Base-by-base conservation (phyloP, 2,329 filamentous ascomycete species). In the Cercospora zeae-maydis region DNA sequence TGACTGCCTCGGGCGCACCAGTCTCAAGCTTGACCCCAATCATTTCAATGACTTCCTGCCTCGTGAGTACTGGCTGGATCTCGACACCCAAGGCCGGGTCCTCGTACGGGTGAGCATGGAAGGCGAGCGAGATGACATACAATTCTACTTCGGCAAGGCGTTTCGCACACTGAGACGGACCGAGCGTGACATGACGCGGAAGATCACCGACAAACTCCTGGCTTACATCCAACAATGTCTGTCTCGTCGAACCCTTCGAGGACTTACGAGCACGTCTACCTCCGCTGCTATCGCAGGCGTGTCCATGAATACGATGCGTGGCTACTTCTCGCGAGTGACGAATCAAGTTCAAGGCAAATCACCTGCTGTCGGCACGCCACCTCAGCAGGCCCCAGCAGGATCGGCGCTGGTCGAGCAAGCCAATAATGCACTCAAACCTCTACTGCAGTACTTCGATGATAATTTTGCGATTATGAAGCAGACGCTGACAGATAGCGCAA, bases 381-480 rank as follows among this genome's bases (percentile, higher is more conserved):
- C 70, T 42, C 59, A 59, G 19, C 57, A 49, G 51, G 58, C 55
- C 16, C 57, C 58, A 8, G 59, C 39, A 19, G 49, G 61, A 24
- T 63, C 59, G 1, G 81, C 89, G 9, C 89, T 91, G 0, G 84
- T 86, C 33, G 83, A 83, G 6, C 92, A 97, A 63, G 84, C 96
- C 19, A 89, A 91, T 68, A 88, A 88, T 69, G 92, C 92, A 0
- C 80, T 99, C 11, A 88, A 90, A 69, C 90, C 92, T 4, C 83
- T 99, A 0, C 95, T 97, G 74, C 85, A 87, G 59, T 99, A 99
- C 76, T 99, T 99, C 74, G 91, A 99, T 75, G 93, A 97, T 75
- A 99, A 99, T 73, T 99, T 99, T 77, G 92, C 92, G 63, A 96
- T 98, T 70, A 96, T 99, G 93, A 97, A 98, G 79, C 88, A 95